Percentiles rank a stretch among this genome's conserved stretches.
These are phyloP conservation scores for Flaveria linearis DNA, from an alignment of 129 eudicot species.

Conservation along the genomic window DNA sequence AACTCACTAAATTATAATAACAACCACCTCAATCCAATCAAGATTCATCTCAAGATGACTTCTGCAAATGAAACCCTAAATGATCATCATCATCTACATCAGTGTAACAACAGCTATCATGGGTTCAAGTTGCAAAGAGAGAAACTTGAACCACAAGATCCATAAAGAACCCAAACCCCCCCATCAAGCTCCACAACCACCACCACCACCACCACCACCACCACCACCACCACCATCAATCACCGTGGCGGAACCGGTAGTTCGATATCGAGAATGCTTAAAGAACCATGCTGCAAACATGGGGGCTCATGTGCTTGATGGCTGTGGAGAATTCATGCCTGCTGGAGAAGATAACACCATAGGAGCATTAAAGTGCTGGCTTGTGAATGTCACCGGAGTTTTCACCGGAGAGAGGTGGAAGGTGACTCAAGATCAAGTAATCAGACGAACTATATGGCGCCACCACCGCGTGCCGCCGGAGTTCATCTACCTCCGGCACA, in stretches of 20 bases:
- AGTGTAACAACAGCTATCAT: slow-evolving; percentile 21
- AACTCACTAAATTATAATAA: slow-evolving; percentile 35
- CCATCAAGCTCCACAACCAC: slow-evolving; percentile 44
- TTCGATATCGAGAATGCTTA: slow-evolving; percentile 64
- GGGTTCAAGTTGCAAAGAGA: slow-evolving; percentile 35
- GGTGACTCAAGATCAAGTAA: slow-evolving; percentile 38
- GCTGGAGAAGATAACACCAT: slow-evolving; percentile 63
- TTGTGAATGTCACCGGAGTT: slow-evolving; percentile 87
- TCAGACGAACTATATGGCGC: slow-evolving; percentile 9
- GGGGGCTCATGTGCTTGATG: slow-evolving; percentile 73
- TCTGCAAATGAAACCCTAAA: slow-evolving; percentile 25
- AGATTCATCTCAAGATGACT: slow-evolving; percentile 45
- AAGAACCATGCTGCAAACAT: slow-evolving; percentile 74
- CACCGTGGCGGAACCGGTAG: slow-evolving; percentile 7
- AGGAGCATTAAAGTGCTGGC: slow-evolving; percentile 80
- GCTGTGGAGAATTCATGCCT: slow-evolving; percentile 96
- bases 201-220: slow-evolving; percentile 21
- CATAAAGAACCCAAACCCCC: slow-evolving; percentile 36
- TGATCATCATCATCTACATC: slow-evolving; percentile 35
- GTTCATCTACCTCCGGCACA: slow-evolving; percentile 31
- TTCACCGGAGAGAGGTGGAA: slow-evolving; percentile 69
- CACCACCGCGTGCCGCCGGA: slow-evolving; percentile 21
- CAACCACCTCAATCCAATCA: slow-evolving; percentile 39
- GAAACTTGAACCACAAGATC: slow-evolving; percentile 24
- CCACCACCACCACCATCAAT: slow-evolving; percentile 7